A percentile compares a stretch with the other conserved stretches of the same genome.
Evolutionary conservation across 306 rosid species (phyloP).

Genomic region (Quercus cerris): DNA sequence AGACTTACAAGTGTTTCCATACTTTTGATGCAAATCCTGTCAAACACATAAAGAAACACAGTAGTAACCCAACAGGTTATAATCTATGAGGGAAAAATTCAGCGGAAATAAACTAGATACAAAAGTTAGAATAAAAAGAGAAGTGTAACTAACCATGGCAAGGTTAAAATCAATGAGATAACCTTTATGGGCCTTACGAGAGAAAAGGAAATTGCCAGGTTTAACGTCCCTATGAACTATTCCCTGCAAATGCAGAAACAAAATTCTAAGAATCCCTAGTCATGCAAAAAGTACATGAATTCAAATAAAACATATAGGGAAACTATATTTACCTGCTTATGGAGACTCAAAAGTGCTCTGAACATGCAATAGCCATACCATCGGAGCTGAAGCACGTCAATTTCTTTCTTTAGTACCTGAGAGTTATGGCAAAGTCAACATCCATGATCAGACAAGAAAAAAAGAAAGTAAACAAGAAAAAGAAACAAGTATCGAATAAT

Average conservation of each 20-base stretch:
- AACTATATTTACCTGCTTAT: slow-evolving; percentile 62
- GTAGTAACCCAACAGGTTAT: slow-evolving; percentile 1
- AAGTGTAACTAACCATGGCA: slow-evolving; percentile 60
- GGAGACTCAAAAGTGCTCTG: slow-evolving; percentile 73
- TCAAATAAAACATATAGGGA: neutral
- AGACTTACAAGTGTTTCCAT: slow-evolving; percentile 27
- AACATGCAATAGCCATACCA: slow-evolving; percentile 91
- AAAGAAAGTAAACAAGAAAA: neutral
- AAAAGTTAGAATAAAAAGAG: neutral
- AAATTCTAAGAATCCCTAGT: slow-evolving; percentile 3
- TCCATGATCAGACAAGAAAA: neutral
- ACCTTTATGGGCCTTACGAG: slow-evolving; percentile 65
- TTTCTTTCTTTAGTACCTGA: slow-evolving; percentile 80
- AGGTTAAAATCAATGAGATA: slow-evolving; percentile 91
- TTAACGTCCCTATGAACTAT: slow-evolving; percentile 81
- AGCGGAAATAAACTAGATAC: neutral
- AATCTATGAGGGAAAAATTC: neutral
- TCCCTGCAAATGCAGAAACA: slow-evolving; percentile 47
- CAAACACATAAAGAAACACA: slow-evolving; percentile 17
- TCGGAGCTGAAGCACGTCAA: slow-evolving; percentile 55
- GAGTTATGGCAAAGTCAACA: slow-evolving; percentile 15
- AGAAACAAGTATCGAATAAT: neutral
- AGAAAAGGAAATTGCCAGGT: slow-evolving; percentile 95
- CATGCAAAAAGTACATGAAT: neutral
- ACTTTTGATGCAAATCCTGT: slow-evolving; percentile 50